phyloP scores from a whole-genome alignment of 768 basidiomycete genomes.

The Nidularia sp. region DNA sequence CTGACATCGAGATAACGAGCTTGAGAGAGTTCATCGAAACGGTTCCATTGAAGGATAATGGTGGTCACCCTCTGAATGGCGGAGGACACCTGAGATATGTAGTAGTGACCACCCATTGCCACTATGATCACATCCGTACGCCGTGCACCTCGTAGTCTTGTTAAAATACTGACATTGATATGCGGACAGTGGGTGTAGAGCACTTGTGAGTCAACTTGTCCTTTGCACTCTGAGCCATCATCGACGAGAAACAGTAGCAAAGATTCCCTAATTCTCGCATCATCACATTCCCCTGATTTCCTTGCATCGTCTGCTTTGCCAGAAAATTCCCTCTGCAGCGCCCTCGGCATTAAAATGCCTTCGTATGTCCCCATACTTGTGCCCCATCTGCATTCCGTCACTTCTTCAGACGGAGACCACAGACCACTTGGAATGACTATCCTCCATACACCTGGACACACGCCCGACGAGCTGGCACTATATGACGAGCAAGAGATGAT shows the following conservation, averaged over 20 bases:
- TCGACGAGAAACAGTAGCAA: conserved; percentile 12
- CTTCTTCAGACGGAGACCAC: conserved; percentile 11
- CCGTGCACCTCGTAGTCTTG: neutral
- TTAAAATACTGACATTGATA: neutral
- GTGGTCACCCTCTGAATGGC: conserved; percentile 37
- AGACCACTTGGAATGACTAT: conserved; percentile 32
- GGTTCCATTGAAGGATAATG: conserved; percentile 36
- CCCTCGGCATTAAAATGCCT: conserved; percentile 34
- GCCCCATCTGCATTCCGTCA: conserved; percentile 31
- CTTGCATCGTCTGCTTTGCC: conserved; percentile 34
- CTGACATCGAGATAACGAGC: conserved; percentile 32
- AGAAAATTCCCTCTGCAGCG: conserved; percentile 40
- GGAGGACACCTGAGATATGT: conserved; percentile 37
- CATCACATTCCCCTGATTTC: conserved; percentile 42
- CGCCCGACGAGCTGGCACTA: conserved; percentile 53
- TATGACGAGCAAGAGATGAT: conserved; percentile 46
- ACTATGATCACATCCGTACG: conserved; percentile 58
- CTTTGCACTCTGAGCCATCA: neutral
- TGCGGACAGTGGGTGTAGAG: conserved; percentile 40
- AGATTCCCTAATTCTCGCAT: conserved; percentile 45
- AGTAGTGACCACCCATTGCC: conserved; percentile 49
- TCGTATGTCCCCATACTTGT: conserved; percentile 43
- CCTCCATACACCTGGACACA: conserved; percentile 57
- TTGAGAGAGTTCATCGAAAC: conserved; percentile 48
- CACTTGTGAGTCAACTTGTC: conserved; percentile 31